These are phyloP conservation scores for Beauveria brongniartii DNA, from an alignment of 2,329 filamentous ascomycete species.

Conservation along the genomic window DNA sequence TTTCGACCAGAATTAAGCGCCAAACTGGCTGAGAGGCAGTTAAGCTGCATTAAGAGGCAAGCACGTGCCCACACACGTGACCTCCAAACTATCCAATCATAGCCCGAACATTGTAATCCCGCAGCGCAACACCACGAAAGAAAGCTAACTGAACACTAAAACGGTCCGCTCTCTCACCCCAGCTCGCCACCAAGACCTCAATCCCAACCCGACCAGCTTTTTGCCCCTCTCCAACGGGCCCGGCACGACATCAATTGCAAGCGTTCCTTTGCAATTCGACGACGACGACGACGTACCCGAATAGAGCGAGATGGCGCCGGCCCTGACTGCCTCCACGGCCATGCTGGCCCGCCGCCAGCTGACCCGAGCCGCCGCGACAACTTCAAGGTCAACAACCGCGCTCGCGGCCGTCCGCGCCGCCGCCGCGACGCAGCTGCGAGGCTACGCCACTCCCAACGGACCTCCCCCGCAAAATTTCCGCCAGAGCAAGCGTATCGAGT, in stretches of 20 bases:
- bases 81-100: constrained; percentile 25
- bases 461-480: constrained; percentile 77
- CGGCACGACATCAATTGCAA: constrained; percentile 10
- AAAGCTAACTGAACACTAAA: constrained; percentile 10
- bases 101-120: constrained; percentile 32
- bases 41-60: too few species aligned
- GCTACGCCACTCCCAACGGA: constrained; percentile 63
- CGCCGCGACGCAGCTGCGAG: constrained; percentile 23
- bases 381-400: constrained; percentile 12
- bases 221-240: not conserved
- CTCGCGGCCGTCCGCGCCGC: constrained; percentile 16
- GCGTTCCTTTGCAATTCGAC: constrained; percentile 4
- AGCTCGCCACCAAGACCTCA: constrained; percentile 6
- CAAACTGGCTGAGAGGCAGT: too few species aligned
- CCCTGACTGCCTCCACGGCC: constrained; percentile 23
- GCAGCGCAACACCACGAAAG: constrained; percentile 20
- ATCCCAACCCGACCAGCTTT: not conserved
- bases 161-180: constrained; percentile 8
- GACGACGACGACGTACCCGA: not conserved
- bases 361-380: constrained; percentile 16
- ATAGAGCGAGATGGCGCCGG: constrained; percentile 23
- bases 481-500: constrained; percentile 61
- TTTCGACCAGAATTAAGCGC: too few species aligned
- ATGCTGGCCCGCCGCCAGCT: constrained; percentile 30
- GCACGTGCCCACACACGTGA: constrained; percentile 25